Conservation (phyloP, 768 basidiomycete genomes). For the Rhodocollybia butyracea region DNA sequence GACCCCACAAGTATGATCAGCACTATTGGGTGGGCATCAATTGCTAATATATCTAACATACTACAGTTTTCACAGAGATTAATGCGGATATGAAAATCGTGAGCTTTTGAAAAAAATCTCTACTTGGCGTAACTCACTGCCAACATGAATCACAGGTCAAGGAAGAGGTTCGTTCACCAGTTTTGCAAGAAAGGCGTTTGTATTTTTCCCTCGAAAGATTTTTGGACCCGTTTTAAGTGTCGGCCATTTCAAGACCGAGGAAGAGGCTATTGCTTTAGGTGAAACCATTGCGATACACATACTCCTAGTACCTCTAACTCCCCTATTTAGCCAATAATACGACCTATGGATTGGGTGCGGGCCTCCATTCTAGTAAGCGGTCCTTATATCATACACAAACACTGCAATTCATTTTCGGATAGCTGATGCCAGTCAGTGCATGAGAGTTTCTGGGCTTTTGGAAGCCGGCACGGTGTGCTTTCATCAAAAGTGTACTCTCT, state of each 20-base stretch:
- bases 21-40: neutral
- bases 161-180: constrained; percentile 56
- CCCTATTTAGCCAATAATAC: constrained; percentile 69
- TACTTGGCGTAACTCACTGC: neutral
- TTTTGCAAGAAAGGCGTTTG: constrained; percentile 5
- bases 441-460: constrained; percentile 81
- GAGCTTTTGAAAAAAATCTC: constrained; percentile 18
- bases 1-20: constrained; percentile 76
- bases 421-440: constrained; percentile 85
- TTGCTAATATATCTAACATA: neutral
- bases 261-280: constrained; percentile 68
- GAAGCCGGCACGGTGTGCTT: constrained; percentile 82
- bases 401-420: too few species aligned
- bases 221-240: constrained; percentile 93
- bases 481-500: neutral
- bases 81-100: constrained; percentile 84
- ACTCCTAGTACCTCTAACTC: neutral
- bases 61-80: constrained; percentile 78
- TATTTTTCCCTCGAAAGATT: constrained; percentile 48
- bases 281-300: neutral
- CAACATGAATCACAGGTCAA: constrained; percentile 40
- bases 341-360: constrained; percentile 88
- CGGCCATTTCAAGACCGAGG: constrained; percentile 81
- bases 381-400: too few species aligned
- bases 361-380: constrained; percentile 76